Evolutionary conservation across 768 basidiomycete species (phyloP).

Genomic region (Kwoniella mangroviensis): DNA sequence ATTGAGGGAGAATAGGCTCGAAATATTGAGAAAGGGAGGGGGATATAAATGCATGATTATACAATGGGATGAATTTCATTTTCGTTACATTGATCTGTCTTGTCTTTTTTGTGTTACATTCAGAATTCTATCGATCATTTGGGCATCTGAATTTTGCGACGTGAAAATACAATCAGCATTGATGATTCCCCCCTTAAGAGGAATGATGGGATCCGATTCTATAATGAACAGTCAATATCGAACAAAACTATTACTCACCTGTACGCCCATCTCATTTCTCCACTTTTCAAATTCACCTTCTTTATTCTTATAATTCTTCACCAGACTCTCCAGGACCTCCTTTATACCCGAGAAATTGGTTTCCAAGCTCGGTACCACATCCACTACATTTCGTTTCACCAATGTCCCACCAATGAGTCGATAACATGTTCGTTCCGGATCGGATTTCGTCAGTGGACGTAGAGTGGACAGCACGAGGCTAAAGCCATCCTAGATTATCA

Average conservation of each 20-base stretch:
- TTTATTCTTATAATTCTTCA: slow-evolving; percentile 77
- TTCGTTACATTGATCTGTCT: neutral
- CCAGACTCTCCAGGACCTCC: slow-evolving; percentile 74
- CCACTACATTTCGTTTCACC: slow-evolving; percentile 92
- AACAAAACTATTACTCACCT: slow-evolving; percentile 59
- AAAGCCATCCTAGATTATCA: neutral
- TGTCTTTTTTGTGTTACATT: neutral
- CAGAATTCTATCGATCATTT: slow-evolving; percentile 6
- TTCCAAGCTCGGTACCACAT: slow-evolving; percentile 86
- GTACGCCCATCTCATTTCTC: slow-evolving; percentile 60
- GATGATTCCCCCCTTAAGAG: neutral
- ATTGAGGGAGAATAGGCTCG: too few species aligned
- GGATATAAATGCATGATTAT: slow-evolving; percentile 33
- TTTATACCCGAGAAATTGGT: slow-evolving; percentile 72
- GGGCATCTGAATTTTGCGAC: slow-evolving; percentile 18
- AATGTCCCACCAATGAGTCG: slow-evolving; percentile 93
- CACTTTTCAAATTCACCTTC: slow-evolving; percentile 56
- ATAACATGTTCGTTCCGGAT: slow-evolving; percentile 93
- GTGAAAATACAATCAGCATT: neutral
- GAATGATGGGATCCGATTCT: neutral
- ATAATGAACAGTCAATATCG: too few species aligned
- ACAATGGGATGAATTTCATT: slow-evolving; percentile 1
- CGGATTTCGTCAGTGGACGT: slow-evolving; percentile 75
- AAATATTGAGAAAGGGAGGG: neutral
- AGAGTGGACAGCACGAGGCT: slow-evolving; percentile 89